Evolutionary conservation across 495 filamentous ascomycete genomes (phyloP), one percentile per base, ranked within the genome.

Genomic region (Jackrogersella multiformis): DNA sequence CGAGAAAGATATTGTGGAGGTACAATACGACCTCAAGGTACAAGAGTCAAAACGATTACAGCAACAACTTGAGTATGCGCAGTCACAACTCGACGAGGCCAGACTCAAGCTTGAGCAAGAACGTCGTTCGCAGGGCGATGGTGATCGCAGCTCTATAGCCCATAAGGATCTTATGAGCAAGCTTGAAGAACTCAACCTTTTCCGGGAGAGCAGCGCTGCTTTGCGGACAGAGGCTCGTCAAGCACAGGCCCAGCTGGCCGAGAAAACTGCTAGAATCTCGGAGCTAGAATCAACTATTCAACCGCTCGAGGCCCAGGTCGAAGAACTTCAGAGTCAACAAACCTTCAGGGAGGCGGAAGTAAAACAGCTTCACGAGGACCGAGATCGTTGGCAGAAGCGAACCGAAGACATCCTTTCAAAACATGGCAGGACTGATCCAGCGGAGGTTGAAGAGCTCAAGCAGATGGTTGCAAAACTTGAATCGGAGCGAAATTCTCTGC

Each of bases 1-100:
- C 42, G 96, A 98, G 79, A 98, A 97, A 79, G 94, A 98, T 70
- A 98, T 99, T 68, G 88, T 97, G 2, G 94, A 98, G 60, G 92
- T 97, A 5, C 94, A 98, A 71, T 92, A 92, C 61, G 92, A 97
- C 64, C 84, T 97, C 30, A 92, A 92, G 46, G 80, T 89, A 0
- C 91, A 97, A 72, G 95, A 97, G 72, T 82, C 85, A 53, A 96
- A 93, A 75, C 86, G 96, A 24, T 78, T 97, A 4, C 90, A 93
- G 63, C 93, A 97, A 57, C 92, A 98, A 67, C 82, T 97, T 16
- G 90, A 96, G 52, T 91, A 97, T 78, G 83, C 89, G 12, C 92
- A 92, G 64, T 85, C 86, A 18, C 90, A 96, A 72, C 87, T 97
- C 2, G 94, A 99, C 66, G 92, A 97, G 63, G 85, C 88, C 7